phyloP scores from a whole-genome alignment of 306 rosid species.

The Quercus dentata region DNA sequence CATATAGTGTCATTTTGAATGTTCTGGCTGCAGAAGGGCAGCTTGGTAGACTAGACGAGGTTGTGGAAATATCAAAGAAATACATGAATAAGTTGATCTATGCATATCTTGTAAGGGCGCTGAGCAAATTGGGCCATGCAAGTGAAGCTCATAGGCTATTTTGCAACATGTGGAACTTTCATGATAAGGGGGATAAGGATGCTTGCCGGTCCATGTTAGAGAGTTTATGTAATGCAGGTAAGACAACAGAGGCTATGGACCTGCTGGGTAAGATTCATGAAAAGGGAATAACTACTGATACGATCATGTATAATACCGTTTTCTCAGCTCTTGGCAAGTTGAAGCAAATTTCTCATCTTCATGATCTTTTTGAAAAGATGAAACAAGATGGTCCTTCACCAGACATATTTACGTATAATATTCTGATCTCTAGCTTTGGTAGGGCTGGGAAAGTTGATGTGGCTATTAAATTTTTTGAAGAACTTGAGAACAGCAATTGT shows the following conservation, averaged over 20 bases:
- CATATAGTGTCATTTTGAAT: conserved; percentile 66
- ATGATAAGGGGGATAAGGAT: conserved; percentile 68
- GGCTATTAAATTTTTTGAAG: conserved; percentile 69
- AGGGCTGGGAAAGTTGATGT: conserved; percentile 70
- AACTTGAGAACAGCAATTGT: conserved; percentile 67
- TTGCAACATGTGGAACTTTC: conserved; percentile 88
- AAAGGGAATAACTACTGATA: conserved; percentile 65
- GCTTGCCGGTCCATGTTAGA: conserved; percentile 85
- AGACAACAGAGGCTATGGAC: conserved; percentile 77
- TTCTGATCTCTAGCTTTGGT: conserved; percentile 79
- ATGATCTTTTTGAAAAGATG: conserved; percentile 81
- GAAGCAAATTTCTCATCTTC: conserved; percentile 64
- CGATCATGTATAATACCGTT: conserved; percentile 80
- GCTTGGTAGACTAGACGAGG: conserved; percentile 60
- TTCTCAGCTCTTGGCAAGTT: conserved; percentile 70
- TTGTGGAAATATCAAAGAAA: conserved; percentile 59
- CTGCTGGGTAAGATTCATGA: conserved; percentile 73
- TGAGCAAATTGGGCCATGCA: conserved; percentile 76
- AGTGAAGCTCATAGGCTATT: conserved; percentile 87
- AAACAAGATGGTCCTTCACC: conserved; percentile 69
- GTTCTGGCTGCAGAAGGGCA: conserved; percentile 73
- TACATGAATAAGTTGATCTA: conserved; percentile 58
- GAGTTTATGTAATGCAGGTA: conserved; percentile 71
- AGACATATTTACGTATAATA: conserved; percentile 81
- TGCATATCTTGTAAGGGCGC: conserved; percentile 69